phyloP scores from a whole-genome alignment of 495 filamentous ascomycete species.

The Lentithecium fluviatile region DNA sequence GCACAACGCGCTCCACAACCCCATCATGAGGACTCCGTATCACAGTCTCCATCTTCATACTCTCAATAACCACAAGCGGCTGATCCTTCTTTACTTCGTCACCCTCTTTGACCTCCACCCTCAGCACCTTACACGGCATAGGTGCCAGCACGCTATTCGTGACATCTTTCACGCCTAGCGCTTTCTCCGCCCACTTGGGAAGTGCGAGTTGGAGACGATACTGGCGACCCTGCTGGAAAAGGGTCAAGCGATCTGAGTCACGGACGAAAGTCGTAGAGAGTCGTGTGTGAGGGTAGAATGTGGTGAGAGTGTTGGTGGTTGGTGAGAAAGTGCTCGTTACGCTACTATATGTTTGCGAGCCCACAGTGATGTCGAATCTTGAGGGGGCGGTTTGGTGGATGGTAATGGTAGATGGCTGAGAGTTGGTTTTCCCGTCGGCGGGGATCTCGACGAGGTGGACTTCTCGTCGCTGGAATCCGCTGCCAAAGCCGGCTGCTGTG shows the following conservation, averaged over 20 bases:
- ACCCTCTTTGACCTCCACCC: conserved; percentile 79
- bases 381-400: conserved; percentile 62
- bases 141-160: conserved; percentile 82
- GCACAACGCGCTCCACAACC: conserved; percentile 75
- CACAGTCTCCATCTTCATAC: conserved; percentile 99
- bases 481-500: conserved; percentile 51
- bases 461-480: conserved; percentile 54
- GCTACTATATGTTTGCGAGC: conserved; percentile 48
- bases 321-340: conserved; percentile 49
- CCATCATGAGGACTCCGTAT: conserved; percentile 87
- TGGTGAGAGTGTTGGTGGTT: conserved; percentile 46
- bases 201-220: conserved; percentile 65
- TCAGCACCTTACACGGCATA: conserved; percentile 92
- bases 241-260: conserved; percentile 65
- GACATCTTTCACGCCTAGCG: conserved; percentile 75
- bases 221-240: conserved; percentile 82
- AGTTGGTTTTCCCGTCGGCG: conserved; percentile 45
- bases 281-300: conserved; percentile 60
- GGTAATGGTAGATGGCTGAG: too few relatives aligned
- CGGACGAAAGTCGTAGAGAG: conserved; percentile 77
- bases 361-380: conserved; percentile 64
- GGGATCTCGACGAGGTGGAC: conserved; percentile 57
- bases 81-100: conserved; percentile 81
- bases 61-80: conserved; percentile 92
- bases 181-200: conserved; percentile 83